A percentile compares a stretch with the other conserved stretches of the same genome.
Evolutionary conservation across 805 yeast genomes (phyloP).

Genomic region (Scheffersomyces amazonensis): DNA sequence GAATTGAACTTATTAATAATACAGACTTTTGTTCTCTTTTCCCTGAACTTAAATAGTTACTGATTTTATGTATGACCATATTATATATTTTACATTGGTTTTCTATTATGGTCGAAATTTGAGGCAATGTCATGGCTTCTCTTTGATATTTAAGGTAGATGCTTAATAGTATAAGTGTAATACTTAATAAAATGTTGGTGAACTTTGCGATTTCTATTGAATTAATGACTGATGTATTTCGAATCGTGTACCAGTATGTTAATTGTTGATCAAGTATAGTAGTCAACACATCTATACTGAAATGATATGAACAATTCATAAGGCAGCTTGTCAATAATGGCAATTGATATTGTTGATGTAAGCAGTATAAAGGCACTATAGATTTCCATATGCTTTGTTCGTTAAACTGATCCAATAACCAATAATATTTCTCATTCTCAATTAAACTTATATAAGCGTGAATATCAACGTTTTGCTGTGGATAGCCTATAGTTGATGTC

Average conservation of each 20-base stretch:
- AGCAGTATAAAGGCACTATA: conserved; percentile 31
- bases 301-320: conserved; percentile 23
- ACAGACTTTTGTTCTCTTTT: conserved; percentile 14
- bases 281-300: conserved; percentile 3
- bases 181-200: conserved; percentile 29
- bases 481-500: background rate
- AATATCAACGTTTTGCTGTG: conserved; percentile 13
- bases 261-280: conserved; percentile 19
- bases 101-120: conserved; percentile 16
- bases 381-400: conserved; percentile 37
- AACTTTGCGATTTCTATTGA: conserved; percentile 13
- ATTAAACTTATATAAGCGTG: conserved; percentile 19
- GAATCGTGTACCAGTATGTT: conserved; percentile 17
- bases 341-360: conserved; percentile 6
- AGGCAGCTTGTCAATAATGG: conserved; percentile 24
- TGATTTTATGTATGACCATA: conserved; percentile 20
- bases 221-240: conserved; percentile 6
- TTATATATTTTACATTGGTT: conserved; percentile 33
- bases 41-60: conserved; percentile 5
- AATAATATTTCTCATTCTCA: conserved; percentile 33
- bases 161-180: conserved; percentile 24
- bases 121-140: conserved; percentile 6
- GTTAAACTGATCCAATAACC: conserved; percentile 40
- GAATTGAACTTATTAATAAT: conserved; percentile 24
- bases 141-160: conserved; percentile 9